These are phyloP conservation scores for Aspergillus neotritici DNA, from an alignment of 2,329 filamentous ascomycete genomes.

Conservation along the genomic window DNA sequence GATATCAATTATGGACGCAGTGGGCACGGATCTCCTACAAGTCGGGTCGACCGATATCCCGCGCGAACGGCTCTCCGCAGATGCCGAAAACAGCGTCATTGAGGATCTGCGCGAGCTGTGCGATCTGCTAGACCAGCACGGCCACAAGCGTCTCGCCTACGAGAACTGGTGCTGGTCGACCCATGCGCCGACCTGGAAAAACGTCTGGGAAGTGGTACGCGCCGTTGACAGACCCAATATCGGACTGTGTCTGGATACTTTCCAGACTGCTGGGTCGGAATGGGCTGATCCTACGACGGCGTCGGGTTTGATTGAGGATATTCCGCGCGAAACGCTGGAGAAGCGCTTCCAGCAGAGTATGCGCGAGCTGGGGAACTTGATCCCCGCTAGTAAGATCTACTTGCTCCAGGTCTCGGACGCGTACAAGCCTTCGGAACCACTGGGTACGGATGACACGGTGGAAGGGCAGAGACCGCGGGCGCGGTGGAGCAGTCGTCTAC, in stretches of 20 bases:
- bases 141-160: constrained; percentile 59
- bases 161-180: constrained; percentile 83
- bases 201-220: constrained; percentile 63
- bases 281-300: constrained; percentile 65
- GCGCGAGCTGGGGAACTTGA: constrained; percentile 48
- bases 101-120: constrained; percentile 59
- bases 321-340: constrained; percentile 44
- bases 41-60: constrained; percentile 61
- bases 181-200: constrained; percentile 61
- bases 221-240: constrained; percentile 60
- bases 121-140: constrained; percentile 54
- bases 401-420: constrained; percentile 70
- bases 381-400: constrained; percentile 67
- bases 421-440: constrained; percentile 56
- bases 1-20: constrained; percentile 65
- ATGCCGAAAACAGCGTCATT: constrained; percentile 48
- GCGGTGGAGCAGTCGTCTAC: constrained; percentile 65
- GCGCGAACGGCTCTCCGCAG: constrained; percentile 46
- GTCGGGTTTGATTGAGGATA: constrained; percentile 53
- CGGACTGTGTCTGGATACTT: constrained; percentile 71
- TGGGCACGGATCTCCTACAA: constrained; percentile 62
- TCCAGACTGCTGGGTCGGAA: constrained; percentile 67
- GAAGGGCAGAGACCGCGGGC: constrained; percentile 56
- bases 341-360: constrained; percentile 51
- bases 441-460: constrained; percentile 46